Conservation (phyloP, 129 eudicot species). For the Centaurea solstitialis region DNA sequence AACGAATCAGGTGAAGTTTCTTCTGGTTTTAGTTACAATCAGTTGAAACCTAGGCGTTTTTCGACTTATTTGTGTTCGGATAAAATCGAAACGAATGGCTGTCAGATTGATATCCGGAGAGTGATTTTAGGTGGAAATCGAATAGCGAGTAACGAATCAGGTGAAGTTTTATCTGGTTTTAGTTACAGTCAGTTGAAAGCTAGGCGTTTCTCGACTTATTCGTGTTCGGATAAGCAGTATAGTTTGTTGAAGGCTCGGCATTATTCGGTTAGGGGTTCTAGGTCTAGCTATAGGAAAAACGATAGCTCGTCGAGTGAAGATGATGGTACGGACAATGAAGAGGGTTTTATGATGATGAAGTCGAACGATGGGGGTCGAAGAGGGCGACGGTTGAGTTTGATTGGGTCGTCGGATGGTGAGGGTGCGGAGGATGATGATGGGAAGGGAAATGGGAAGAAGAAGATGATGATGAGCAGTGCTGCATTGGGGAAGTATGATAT, state of each 20-base stretch:
- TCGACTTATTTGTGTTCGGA: conserved; percentile 4
- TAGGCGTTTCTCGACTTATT: conserved; percentile 20
- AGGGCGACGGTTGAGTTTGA: conserved; percentile 41
- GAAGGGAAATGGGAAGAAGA: conserved; percentile 37
- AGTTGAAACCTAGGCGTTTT: conserved; percentile 23
- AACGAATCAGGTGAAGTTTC: conserved; percentile 14
- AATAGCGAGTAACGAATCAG: too few species aligned
- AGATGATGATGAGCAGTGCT: conserved; percentile 58
- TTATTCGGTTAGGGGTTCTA: conserved; percentile 46
- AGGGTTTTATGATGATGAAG: conserved; percentile 23
- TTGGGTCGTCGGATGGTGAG: conserved; percentile 27
- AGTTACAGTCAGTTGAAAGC: conserved; percentile 20
- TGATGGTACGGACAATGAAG: conserved; percentile 36
- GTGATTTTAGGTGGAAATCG: too few species aligned
- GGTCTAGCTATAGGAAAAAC: conserved; percentile 36
- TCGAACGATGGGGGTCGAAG: conserved; percentile 25
- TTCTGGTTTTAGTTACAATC: conserved; percentile 15
- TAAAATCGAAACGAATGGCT: too few species aligned
- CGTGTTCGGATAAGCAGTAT: conserved; percentile 11
- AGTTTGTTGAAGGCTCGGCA: conserved; percentile 33
- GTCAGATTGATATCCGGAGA: too few species aligned
- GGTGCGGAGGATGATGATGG: conserved; percentile 29
- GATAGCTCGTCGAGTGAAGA: conserved; percentile 49
- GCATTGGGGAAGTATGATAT: conserved; percentile 75
- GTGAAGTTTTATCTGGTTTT: neutral